Base-by-base conservation (phyloP, 805 yeast species). In the Lachancea quebecensis region DNA sequence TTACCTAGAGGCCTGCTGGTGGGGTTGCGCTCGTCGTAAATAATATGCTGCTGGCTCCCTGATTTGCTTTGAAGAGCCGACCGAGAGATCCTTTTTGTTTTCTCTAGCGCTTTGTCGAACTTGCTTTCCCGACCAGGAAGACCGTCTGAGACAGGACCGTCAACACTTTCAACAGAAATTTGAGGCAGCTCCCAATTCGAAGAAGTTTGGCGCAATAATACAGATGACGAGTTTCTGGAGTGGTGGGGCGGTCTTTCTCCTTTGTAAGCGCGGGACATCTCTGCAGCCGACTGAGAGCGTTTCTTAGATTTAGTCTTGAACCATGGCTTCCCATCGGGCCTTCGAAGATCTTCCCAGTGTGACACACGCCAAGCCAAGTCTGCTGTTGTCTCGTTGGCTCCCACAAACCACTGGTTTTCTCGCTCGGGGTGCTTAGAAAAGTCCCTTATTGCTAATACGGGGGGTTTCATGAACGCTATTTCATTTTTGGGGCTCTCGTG, bases 341-440 rank as follows among this genome's bases (percentile, higher is more conserved):
- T 56, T 12, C 50, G 50, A 36, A 63, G 48, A 37, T 63, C 65
- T 42, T 57, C 50, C 65, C 65, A 61, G 42, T 63, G 64, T 2
- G 58, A 41, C 2, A 59, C 54, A 46, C 67, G 58, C 86, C 88
- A 83, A 2, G 70, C 64, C 11, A 71, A 40, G 57, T 84, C 90
- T 44, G 74, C 71, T 10, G 75, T 60, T 28, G 73, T 61, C 55
- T 84, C 93, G 47, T 74, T 69, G 41, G 80, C 55, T 44, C 79
- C 83, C 4, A 84, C 71, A 41, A 82, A 80, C 90, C 90, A 84
- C 5, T 72, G 65, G 57, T 77, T 62, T 46, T 71, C 72, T 60
- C 71, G 68, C 17, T 66, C 67, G 21, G 69, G 68, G 34, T 62
- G 66, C 45, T 79, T 75, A 53, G 84, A 82, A 1, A 77, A 82